phyloP scores from a whole-genome alignment of 352 stramenopile species.

The Phytopythium cucurbitacearum region DNA sequence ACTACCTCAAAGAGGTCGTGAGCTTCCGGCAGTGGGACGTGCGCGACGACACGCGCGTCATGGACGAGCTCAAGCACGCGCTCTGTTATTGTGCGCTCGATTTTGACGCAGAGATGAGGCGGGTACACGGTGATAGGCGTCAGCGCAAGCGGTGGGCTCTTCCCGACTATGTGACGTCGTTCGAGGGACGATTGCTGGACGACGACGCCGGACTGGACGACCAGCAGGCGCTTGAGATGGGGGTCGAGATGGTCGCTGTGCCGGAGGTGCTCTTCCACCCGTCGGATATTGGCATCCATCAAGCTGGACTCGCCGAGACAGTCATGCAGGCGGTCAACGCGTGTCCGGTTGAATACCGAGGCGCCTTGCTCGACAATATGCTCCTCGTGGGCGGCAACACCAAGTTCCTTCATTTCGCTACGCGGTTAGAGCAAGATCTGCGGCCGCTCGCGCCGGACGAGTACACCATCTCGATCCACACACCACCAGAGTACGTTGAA shows the following conservation, averaged over 20 bases:
- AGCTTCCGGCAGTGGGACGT: constrained; percentile 96
- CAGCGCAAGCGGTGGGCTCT: constrained; percentile 70
- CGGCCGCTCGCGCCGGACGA: constrained; percentile 50
- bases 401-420: constrained; percentile 80
- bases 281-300: constrained; percentile 87
- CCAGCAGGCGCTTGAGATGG: constrained; percentile 77
- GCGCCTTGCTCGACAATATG: constrained; percentile 84
- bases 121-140: constrained; percentile 28
- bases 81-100: constrained; percentile 89
- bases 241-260: constrained; percentile 84
- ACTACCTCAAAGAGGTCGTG: constrained; percentile 96
- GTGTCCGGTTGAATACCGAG: constrained; percentile 68
- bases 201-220: constrained; percentile 12
- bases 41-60: constrained; percentile 84
- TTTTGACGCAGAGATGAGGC: constrained; percentile 73
- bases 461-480: constrained; percentile 36
- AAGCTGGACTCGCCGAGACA: constrained; percentile 79
- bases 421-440: constrained; percentile 63
- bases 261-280: constrained; percentile 92
- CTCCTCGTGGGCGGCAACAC: constrained; percentile 85
- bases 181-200: constrained; percentile 42
- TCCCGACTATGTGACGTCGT: constrained; percentile 75
- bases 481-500: constrained; percentile 46
- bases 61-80: constrained; percentile 86
- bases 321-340: constrained; percentile 83